Evolutionary conservation across 2,329 filamentous ascomycete species (phyloP).

Genomic region (Aciculosporium take): DNA sequence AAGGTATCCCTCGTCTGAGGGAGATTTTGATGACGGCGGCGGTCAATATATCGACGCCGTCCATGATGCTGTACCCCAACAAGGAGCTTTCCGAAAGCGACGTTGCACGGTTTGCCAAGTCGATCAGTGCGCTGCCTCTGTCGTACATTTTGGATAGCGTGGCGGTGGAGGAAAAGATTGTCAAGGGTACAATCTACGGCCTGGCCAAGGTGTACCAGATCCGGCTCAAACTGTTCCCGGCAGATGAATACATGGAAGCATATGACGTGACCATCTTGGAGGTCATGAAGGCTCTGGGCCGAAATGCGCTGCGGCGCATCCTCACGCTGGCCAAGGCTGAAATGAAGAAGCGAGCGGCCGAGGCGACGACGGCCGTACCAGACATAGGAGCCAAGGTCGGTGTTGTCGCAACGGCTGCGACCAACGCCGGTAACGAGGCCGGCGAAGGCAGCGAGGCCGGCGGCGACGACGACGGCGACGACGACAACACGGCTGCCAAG

Average conservation of each 20-base stretch:
- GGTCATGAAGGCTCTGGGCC: constrained; percentile 67
- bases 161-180: constrained; percentile 65
- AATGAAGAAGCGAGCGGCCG: constrained; percentile 63
- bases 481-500: constrained; percentile 63
- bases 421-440: constrained; percentile 18
- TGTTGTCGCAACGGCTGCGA: constrained; percentile 35
- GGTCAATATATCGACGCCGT: constrained; percentile 73
- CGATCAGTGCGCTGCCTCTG: constrained; percentile 73
- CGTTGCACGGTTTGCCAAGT: constrained; percentile 73
- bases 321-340: constrained; percentile 59
- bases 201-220: constrained; percentile 79
- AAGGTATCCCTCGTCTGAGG: constrained; percentile 91
- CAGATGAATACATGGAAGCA: constrained; percentile 66
- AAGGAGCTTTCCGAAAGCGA: constrained; percentile 54
- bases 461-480: constrained; percentile 63
- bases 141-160: constrained; percentile 73
- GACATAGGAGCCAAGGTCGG: constrained; percentile 49
- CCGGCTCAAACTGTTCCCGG: constrained; percentile 68
- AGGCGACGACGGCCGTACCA: constrained; percentile 56
- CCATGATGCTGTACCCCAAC: constrained; percentile 72
- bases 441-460: constrained; percentile 34
- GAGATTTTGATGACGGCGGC: constrained; percentile 98
- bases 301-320: constrained; percentile 60
- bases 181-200: constrained; percentile 50
- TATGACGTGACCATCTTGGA: constrained; percentile 73